Evolutionary conservation across 768 basidiomycete species (phyloP), one percentile per base, ranked within the genome.

Genomic region (Leccinum boreale): DNA sequence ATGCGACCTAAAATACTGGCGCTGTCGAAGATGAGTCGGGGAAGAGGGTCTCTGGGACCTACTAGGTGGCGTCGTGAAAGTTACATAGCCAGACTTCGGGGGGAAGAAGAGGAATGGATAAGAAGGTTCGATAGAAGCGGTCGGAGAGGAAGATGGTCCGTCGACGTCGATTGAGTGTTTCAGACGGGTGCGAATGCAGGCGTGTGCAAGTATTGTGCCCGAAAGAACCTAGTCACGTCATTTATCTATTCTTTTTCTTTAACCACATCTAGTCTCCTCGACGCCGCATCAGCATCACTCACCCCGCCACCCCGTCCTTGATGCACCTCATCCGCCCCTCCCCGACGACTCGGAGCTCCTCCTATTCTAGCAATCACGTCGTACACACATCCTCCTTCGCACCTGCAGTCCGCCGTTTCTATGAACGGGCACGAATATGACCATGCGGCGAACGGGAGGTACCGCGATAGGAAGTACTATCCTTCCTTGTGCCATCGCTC

Each of bases 271-370:
- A 72, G 71, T 50, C 66, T 72, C 11, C 65, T 72, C 46, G 73
- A 72, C 26, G 73, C 71, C 10, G 26, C 26, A 72, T 74, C 17
- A 74, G 64, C 57, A 67, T 74, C 49, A 45, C 73, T 7, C 57
- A 71, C 3, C 73, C 71, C 19, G 71, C 63, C 28, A 72, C 68
- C 1, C 72, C 72, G 12, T 72, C 73, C 1, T 56, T 74, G 56
- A 54, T 73, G 35, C 67, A 69, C 46, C 70, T 72, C 47, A 62
- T 66, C 3, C 65, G 36, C 3, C 70, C 70, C 2, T 73, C 70
- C 9, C 63, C 70, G 11, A 61, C 68, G n/a, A n/a, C n/a, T n/a
- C n/a, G n/a, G 1, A 55, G 56, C 42, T 58, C 64, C 5, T 62
- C 68, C 14, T 54, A 63, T 24, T 60, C 62, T 1, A 52, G 57